A percentile compares a stretch with the other conserved stretches of the same genome.
Evolutionary conservation across 371 early-diverging fungal species (phyloP).

Genomic region (Mortierella sp.): DNA sequence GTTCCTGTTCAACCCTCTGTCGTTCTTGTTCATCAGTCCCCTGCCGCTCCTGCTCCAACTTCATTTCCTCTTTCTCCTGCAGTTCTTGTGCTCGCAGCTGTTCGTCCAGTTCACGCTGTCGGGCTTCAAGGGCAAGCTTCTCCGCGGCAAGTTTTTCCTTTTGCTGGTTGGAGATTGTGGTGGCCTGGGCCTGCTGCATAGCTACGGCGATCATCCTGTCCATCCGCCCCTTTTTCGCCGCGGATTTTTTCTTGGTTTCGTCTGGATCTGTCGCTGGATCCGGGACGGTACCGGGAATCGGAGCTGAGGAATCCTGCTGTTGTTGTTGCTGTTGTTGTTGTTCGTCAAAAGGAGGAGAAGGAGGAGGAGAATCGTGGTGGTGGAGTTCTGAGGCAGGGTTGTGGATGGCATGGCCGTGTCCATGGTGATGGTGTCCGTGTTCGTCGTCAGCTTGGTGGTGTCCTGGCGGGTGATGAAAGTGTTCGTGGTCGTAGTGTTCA

Average conservation of each 20-base stretch:
- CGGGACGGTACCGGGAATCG: too few species aligned
- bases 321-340: not conserved
- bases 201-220: slow-evolving; percentile 12
- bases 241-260: not conserved
- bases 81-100: slow-evolving; percentile 5
- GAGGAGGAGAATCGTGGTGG: not conserved
- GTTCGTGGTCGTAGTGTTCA: slow-evolving; percentile 32
- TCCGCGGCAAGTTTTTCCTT: slow-evolving; percentile 9
- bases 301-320: not conserved
- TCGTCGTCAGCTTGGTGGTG: not conserved
- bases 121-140: slow-evolving; percentile 13
- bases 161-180: not conserved
- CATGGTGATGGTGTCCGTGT: slow-evolving; percentile 1
- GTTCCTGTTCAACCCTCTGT: not conserved
- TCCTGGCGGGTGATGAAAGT: slow-evolving; percentile 27
- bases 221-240: not conserved
- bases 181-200: not conserved
- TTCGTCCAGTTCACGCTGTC: slow-evolving; percentile 17
- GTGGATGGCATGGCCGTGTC: slow-evolving; percentile 14
- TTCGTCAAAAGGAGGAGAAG: too few species aligned
- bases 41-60: slow-evolving; percentile 7
- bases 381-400: not conserved
- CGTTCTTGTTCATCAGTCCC: not conserved
- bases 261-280: too few species aligned
- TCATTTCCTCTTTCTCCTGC: not conserved